These are phyloP conservation scores for Dactylis glomerata DNA, from an alignment of 176 grass and related monocot species.

Conservation along the genomic window DNA sequence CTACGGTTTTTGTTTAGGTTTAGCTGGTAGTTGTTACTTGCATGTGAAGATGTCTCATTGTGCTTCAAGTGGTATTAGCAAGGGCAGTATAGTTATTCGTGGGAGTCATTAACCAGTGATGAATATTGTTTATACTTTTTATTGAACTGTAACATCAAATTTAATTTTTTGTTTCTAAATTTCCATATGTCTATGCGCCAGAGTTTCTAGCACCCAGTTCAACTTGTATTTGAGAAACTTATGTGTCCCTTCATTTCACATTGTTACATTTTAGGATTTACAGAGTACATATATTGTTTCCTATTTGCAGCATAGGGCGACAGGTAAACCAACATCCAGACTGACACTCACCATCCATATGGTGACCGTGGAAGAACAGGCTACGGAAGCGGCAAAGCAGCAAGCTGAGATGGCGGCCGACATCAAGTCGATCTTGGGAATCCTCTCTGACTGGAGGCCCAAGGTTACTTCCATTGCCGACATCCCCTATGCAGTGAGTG, in stretches of 20 bases:
- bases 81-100: neutral
- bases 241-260: neutral
- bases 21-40: neutral
- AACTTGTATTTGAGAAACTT: neutral
- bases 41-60: neutral
- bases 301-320: neutral
- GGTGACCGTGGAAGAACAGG: too few species aligned
- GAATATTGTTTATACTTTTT: neutral
- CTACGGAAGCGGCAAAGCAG: too few species aligned
- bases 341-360: too few species aligned
- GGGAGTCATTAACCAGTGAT: neutral
- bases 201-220: neutral
- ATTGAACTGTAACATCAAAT: neutral
- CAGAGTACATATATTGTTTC: neutral
- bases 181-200: neutral
- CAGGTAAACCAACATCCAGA: too few species aligned
- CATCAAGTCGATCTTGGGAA: too few species aligned
- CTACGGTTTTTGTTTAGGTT: neutral
- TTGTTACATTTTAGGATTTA: neutral
- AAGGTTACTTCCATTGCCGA: too few species aligned
- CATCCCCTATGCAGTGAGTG: too few species aligned
- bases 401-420: too few species aligned
- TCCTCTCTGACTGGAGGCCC: too few species aligned
- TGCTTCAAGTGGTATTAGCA: neutral
- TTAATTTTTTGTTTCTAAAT: neutral